Evolutionary conservation across 306 rosid species (phyloP), one percentile per base, ranked within the genome.

Genomic region (Neltuma alba): DNA sequence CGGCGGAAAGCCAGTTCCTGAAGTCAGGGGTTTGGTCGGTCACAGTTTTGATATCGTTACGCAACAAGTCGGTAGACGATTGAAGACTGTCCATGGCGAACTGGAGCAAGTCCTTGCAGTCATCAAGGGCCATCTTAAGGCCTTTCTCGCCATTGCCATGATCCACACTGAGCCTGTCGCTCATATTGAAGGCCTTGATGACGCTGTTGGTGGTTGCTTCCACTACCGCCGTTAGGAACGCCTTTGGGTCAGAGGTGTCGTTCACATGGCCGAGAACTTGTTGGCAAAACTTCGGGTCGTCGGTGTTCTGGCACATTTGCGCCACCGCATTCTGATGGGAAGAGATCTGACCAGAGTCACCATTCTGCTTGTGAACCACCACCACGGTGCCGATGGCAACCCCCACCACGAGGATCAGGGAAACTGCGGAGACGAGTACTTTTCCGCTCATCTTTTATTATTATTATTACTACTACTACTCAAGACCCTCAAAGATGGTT

Each of bases 1-100:
- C 91, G 0, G 94, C 83, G 1, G 91, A 84, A 25, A 94, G 65
- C 98, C 98, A 94, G 8, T 79, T 90, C 81, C 75, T 86, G 30
- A 94, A 31, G 50, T 92, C 95, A 3, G 79, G 70, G 0, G 68
- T 0, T 10, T 80, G 88, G 41, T 76, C 40, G 1, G 55, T 52
- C 1, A 91, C 25, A 23, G 72, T 36, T 45, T 81, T 79, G 25
- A 86, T 2, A 54, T 81, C 65, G 2, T 85, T 86, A 0, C 72
- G 82, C 0, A 91, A 84, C 21, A 75, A 14, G 16, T 40, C 13
- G 1, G 79, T 44, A 34, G 82, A 80, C 0, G 67, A 48, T 0
- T 89, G 78, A 1, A 94, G 88, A 40, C 88, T 85, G 9, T 67
- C 80, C 3, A 85, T 15, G 2, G 96, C 91, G 0, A 54, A 85